Conservation (phyloP, 495 filamentous ascomycete species). For the Aspergillus campestris region DNA sequence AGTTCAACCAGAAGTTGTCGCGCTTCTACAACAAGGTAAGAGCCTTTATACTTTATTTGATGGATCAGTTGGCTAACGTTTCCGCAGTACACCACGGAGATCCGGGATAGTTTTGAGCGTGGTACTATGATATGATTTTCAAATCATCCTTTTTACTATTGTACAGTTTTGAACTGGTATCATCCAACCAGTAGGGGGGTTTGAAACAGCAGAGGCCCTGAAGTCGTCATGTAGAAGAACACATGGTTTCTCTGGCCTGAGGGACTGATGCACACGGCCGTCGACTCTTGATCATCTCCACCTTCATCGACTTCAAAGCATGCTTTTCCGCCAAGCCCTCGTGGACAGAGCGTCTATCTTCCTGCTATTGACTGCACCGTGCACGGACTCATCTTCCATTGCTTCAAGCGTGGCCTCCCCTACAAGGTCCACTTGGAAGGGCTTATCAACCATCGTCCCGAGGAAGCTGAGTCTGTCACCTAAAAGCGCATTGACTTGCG, state of each 20-base stretch:
- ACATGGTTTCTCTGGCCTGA: background rate
- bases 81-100: slow-evolving; percentile 80
- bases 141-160: slow-evolving; percentile 6
- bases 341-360: slow-evolving; percentile 65
- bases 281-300: background rate
- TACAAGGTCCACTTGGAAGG: slow-evolving; percentile 76
- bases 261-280: background rate
- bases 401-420: slow-evolving; percentile 79
- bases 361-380: slow-evolving; percentile 58
- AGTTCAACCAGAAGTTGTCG: slow-evolving; percentile 94
- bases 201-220: too few relatives aligned
- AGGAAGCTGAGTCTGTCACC: slow-evolving; percentile 65
- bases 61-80: slow-evolving; percentile 21
- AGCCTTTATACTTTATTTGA: background rate
- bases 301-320: slow-evolving; percentile 48
- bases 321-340: slow-evolving; percentile 70
- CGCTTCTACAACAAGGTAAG: slow-evolving; percentile 92
- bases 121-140: slow-evolving; percentile 57
- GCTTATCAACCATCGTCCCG: slow-evolving; percentile 76
- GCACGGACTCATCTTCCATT: slow-evolving; percentile 57
- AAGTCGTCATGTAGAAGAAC: too few relatives aligned
- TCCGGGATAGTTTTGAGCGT: slow-evolving; percentile 94
- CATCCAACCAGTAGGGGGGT: background rate
- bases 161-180: slow-evolving; percentile 3
- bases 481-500: slow-evolving; percentile 61